phyloP scores from a whole-genome alignment of 805 yeast genomes.

The Diddensiella santjacobensis region DNA sequence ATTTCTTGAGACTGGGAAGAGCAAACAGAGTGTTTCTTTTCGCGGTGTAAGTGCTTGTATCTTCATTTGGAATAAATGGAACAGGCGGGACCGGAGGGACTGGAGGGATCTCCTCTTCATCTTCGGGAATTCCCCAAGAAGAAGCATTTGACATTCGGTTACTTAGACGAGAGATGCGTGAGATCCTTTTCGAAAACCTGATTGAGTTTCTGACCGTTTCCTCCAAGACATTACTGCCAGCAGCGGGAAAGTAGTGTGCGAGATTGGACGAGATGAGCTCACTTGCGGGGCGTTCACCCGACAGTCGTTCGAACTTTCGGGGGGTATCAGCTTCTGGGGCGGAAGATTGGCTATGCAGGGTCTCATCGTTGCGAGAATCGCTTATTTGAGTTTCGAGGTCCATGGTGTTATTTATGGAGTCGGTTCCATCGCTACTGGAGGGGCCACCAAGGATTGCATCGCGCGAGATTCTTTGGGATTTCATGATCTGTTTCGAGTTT shows the following conservation, averaged over 20 bases:
- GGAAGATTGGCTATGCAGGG: conserved; percentile 9
- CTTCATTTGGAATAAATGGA: conserved; percentile 1
- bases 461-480: conserved; percentile 25
- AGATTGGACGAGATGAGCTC: conserved; percentile 85
- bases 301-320: conserved; percentile 11
- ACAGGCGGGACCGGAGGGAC: conserved; percentile 18
- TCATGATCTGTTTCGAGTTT: conserved; percentile 30
- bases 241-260: conserved; percentile 87
- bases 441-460: conserved; percentile 12
- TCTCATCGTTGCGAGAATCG: conserved; percentile 9
- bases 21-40: conserved; percentile 9
- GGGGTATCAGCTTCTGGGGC: conserved; percentile 12
- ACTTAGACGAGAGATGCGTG: conserved; percentile 37
- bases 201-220: conserved; percentile 82
- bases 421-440: conserved; percentile 1
- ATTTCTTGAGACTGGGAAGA: background rate
- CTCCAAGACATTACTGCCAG: conserved; percentile 65
- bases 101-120: conserved; percentile 23
- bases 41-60: background rate
- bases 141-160: conserved; percentile 31
- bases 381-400: background rate
- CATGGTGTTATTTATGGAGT: background rate
- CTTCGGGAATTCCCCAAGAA: conserved; percentile 26
- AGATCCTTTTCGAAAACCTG: conserved; percentile 65
- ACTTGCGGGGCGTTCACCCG: conserved; percentile 88